A percentile compares a stretch with the other conserved stretches of the same genome.
Evolutionary conservation across 306 rosid genomes (phyloP).

Genomic region (Vigna unguiculata): DNA sequence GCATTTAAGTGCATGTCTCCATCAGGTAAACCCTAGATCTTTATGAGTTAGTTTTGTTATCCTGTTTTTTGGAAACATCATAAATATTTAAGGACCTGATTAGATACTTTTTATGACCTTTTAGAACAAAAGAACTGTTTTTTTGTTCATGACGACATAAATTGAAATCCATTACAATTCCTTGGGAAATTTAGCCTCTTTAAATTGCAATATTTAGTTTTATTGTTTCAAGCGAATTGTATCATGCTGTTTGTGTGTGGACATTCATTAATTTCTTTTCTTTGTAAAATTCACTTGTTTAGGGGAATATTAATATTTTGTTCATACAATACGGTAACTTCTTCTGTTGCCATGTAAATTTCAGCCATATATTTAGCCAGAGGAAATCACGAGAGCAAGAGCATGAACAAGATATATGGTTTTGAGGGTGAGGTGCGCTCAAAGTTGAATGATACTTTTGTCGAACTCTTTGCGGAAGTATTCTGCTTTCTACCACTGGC

Average conservation of each 20-base stretch:
- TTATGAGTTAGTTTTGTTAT: constrained; percentile 23
- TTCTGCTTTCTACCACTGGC: constrained; percentile 95
- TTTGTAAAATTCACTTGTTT: constrained; percentile 10
- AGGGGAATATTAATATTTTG: background rate
- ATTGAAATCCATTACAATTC: background rate
- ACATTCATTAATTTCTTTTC: background rate
- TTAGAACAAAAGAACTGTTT: constrained; percentile 4
- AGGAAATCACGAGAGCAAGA: constrained; percentile 98
- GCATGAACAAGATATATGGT: constrained; percentile 99
- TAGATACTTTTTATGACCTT: constrained; percentile 8
- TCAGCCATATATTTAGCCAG: constrained; percentile 94
- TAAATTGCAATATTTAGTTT: constrained; percentile 18
- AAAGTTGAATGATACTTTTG: constrained; percentile 84
- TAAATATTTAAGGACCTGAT: constrained; percentile 11
- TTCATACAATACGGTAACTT: background rate
- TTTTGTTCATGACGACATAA: background rate
- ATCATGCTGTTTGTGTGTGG: constrained; percentile 3
- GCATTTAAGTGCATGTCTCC: constrained; percentile 99
- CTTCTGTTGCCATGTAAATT: constrained; percentile 39
- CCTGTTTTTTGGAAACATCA: background rate
- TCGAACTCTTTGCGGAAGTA: constrained; percentile 96
- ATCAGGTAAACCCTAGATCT: constrained; percentile 67
- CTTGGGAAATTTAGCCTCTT: background rate
- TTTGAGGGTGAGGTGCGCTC: constrained; percentile 99
- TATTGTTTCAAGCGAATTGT: constrained; percentile 12